Evolutionary conservation across 2,329 filamentous ascomycete species (phyloP), one percentile per base, ranked within the genome.

Genomic region (Aspergillus udagawae): DNA sequence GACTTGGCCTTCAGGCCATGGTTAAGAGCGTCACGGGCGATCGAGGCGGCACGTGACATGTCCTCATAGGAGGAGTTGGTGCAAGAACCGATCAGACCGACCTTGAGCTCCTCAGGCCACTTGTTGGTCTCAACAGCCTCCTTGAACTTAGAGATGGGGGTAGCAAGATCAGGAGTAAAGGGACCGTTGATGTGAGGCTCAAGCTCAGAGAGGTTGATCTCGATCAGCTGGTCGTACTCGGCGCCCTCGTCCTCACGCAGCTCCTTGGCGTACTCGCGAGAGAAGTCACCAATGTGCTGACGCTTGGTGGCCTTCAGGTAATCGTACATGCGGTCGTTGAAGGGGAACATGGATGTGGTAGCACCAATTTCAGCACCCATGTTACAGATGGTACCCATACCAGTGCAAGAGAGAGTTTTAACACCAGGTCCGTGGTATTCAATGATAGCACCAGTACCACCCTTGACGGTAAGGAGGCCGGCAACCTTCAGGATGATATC

Each of bases 161-260:
- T 97, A 55, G 92, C 92, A 79, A 99, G 83, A 86, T 99, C 94
- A 60, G 94, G 94, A 28, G 94, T 99, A 86, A 97, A 97, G 64
- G 94, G 94, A 65, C 94, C 94, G 82, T 99, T 99, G 82, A 99
- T 92, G 76, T 97, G 91, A 65, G 94, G 94, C 83, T 99, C 94
- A 51, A 99, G 88, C 78, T 93, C 90, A 58, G 86, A 89, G 55
- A 99, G 86, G 83, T 99, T 93, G 80, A 99, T 91, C 80, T 97
- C 93, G 70, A 97, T 91, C 66, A 97, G 78, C 80, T 97, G 85
- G 77, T 99, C 94, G 77, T 97, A 99, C 79, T 97, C 87, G 66
- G 91, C 90, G 66, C 91, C 91, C 79, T 95, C 83, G 67, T 99
- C 94, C 73, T 90, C 88, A 59, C 85, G 86, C 63, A 99, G 89